Percentiles rank a stretch among this genome's conserved stretches.
Conservation (phyloP, 2,329 filamentous ascomycete genomes). For the Ophiosphaerella herpotricha region DNA sequence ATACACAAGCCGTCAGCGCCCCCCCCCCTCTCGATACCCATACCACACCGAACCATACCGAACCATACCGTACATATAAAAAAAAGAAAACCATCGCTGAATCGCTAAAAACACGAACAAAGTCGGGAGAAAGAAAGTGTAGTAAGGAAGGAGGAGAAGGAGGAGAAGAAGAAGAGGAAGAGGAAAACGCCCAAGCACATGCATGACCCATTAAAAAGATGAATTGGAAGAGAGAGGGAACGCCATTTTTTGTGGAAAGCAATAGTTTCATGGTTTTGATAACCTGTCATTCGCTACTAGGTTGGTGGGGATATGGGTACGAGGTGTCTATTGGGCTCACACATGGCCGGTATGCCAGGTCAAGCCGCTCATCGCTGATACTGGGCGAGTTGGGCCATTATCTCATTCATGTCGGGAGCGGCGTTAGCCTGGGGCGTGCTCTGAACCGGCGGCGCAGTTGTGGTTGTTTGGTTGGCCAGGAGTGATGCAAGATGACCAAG, state of each 20-base stretch:
- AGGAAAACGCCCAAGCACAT: conserved; percentile 2
- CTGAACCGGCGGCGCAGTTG: conserved; percentile 35
- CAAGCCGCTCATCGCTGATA: conserved; percentile 56
- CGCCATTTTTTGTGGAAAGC: conserved; percentile 9
- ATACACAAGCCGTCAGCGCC: too few relatives aligned
- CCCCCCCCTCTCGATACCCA: too few relatives aligned
- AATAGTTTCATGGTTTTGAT: not conserved
- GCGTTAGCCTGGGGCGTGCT: conserved; percentile 30
- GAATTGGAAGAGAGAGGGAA: conserved; percentile 2
- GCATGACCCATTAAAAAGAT: conserved; percentile 4
- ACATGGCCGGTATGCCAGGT: not conserved
- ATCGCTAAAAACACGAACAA: not conserved
- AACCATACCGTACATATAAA: not conserved
- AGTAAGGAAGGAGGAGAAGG: not conserved
- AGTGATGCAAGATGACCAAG: conserved; percentile 34
- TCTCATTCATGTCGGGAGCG: conserved; percentile 65
- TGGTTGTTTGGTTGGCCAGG: conserved; percentile 28
- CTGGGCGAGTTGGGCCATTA: conserved; percentile 73
- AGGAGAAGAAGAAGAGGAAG: not conserved
- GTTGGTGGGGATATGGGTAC: not conserved
- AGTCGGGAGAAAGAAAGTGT: too few relatives aligned
- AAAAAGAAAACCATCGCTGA: not conserved
- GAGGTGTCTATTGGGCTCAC: not conserved
- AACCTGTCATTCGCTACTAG: not conserved
- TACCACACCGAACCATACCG: too few relatives aligned